Percentiles rank a stretch among this genome's conserved stretches.
Evolutionary conservation across 228 moss, liverwort and hornwort genomes (phyloP).

Genomic region (Sphagnum fallax): DNA sequence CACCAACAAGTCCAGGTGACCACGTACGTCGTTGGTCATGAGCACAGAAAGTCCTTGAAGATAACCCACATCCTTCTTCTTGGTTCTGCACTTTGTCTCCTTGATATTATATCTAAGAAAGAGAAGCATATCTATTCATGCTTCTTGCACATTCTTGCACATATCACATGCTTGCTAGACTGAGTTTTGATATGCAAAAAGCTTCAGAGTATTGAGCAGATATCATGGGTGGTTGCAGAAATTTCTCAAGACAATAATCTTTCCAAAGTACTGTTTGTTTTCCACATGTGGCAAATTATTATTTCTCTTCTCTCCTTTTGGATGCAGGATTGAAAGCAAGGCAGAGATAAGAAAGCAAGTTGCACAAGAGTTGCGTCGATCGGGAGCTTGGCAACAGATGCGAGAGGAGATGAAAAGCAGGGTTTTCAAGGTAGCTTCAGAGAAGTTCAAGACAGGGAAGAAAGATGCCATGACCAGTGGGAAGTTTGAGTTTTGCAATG

Average conservation of each 20-base stretch:
- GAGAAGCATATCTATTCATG: no score
- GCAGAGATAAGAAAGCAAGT: slow-evolving; percentile 67
- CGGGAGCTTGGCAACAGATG: slow-evolving; percentile 83
- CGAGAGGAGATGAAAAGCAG: slow-evolving; percentile 88
- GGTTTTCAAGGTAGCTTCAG: slow-evolving; percentile 51
- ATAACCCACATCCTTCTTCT: neutral
- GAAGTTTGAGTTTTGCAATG: slow-evolving; percentile 95
- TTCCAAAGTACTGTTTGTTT: neutral
- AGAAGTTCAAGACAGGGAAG: slow-evolving; percentile 58
- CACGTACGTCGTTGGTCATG: neutral
- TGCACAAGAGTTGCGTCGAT: slow-evolving; percentile 46
- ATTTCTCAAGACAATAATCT: neutral
- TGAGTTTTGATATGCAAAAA: no score
- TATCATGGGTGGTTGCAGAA: neutral
- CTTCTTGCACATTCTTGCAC: no score
- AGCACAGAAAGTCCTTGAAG: neutral
- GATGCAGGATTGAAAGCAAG: slow-evolving; percentile 57
- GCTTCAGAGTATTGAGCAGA: neutral
- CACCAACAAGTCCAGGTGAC: slow-evolving; percentile 26
- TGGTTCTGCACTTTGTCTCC: neutral
- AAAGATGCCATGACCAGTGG: slow-evolving; percentile 43
- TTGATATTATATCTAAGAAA: neutral
- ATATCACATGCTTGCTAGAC: no score
- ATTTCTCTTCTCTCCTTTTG: neutral
- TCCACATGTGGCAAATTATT: slow-evolving; percentile 9